Conservation (phyloP, 345 rosid genomes). For the Lepidium aucheri region DNA sequence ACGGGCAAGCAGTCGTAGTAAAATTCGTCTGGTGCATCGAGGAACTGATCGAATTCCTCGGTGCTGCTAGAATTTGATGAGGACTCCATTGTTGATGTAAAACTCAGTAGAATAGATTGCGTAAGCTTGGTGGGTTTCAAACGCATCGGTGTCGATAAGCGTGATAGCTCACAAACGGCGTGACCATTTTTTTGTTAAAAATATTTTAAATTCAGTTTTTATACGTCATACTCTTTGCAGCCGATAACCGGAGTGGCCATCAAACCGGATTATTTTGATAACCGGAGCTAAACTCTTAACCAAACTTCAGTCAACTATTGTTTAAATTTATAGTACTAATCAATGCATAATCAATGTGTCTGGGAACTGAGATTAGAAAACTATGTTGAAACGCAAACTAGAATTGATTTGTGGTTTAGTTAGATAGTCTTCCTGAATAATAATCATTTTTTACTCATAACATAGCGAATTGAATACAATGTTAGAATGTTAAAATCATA, state of each 20-base stretch:
- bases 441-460: neutral
- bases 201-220: neutral
- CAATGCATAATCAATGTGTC: neutral
- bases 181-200: neutral
- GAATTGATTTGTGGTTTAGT: neutral
- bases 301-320: neutral
- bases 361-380: neutral
- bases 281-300: neutral
- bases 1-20: constrained; percentile 35
- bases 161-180: constrained; percentile 13
- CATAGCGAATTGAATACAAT: no score
- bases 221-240: neutral
- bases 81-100: constrained; percentile 10
- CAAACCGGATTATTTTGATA: neutral
- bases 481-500: neutral
- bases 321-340: neutral
- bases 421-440: neutral
- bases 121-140: neutral
- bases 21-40: constrained; percentile 53
- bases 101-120: neutral
- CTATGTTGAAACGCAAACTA: neutral
- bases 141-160: constrained; percentile 11
- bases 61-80: neutral
- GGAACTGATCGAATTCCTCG: constrained; percentile 28
- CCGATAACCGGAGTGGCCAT: neutral